These are phyloP conservation scores for Chaetomiaceae sp. DNA, from an alignment of 2,329 filamentous ascomycete genomes.

Conservation along the genomic window DNA sequence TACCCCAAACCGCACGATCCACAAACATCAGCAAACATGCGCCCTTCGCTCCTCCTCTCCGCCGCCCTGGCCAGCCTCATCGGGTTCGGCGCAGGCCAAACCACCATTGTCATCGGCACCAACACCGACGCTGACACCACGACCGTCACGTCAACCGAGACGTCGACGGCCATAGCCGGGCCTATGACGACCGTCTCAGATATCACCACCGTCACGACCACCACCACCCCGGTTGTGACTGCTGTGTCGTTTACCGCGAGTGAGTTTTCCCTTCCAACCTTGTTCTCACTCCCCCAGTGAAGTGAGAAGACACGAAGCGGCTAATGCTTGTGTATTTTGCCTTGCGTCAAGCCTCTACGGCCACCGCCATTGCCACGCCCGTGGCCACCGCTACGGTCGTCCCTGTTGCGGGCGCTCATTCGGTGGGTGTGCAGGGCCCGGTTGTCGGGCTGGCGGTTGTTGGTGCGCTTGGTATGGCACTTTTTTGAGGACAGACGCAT, in stretches of 20 bases:
- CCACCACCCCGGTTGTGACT: no score
- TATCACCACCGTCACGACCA: not conserved
- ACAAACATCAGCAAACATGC: no score
- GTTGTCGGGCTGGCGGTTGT: slow-evolving; percentile 20
- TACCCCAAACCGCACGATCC: no score
- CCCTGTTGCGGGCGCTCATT: slow-evolving; percentile 18
- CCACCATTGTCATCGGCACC: slow-evolving; percentile 1
- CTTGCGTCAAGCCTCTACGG: no score
- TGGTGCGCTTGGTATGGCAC: slow-evolving; percentile 20
- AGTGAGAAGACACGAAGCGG: no score
- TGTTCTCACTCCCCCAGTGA: no score
- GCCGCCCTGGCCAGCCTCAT: slow-evolving; percentile 10
- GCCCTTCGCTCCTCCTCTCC: slow-evolving; percentile 21
- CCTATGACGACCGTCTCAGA: not conserved
- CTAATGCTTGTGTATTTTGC: no score
- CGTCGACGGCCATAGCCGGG: no score
- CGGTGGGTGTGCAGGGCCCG: slow-evolving; percentile 14
- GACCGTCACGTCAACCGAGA: not conserved
- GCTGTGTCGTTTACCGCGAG: no score
- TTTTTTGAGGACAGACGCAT: slow-evolving; percentile 19
- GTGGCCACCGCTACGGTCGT: slow-evolving; percentile 11
- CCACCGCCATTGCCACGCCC: not conserved
- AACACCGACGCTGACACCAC: not conserved
- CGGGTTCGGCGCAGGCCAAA: slow-evolving; percentile 24
- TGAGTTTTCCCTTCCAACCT: no score